Evolutionary conservation across 331 rosid species (phyloP), one percentile per base, ranked within the genome.

Genomic region (Malus hybrid): DNA sequence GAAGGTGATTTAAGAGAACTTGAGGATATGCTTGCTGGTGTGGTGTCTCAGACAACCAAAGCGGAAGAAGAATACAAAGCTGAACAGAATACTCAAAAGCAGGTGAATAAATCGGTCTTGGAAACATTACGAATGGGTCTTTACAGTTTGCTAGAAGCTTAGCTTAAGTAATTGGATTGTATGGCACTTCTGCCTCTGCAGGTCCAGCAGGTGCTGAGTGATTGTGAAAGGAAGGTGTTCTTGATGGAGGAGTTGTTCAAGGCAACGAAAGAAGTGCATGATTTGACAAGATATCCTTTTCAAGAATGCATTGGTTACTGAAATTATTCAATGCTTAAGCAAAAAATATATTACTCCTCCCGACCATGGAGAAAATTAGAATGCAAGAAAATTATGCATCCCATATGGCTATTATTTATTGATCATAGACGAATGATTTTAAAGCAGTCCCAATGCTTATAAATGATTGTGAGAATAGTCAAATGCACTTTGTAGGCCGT

Each of bases 211-310:
- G 87, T 76, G 78, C 68, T 88, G 79, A 66, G 69, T 77, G 83
- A 80, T 75, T 65, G 56, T n/a, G 91, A 88, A 80, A 82, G 85
- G 82, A 88, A 82, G 87, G 82, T 85, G 72, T 80, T 89, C 70
- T 77, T 83, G 62, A 82, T 86, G 88, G 84, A 75, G 50, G 80
- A 56, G 85, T 82, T 85, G 71, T 62, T 82, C 44, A 73, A 73
- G 79, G 77, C 67, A 85, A 77, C 81, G 44, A 79, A 63, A 82
- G 85, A 77, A 71, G 63, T 88, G 84, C 83, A 86, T 67, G 88
- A 80, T 66, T 73, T 87, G 74, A 78, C 87, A 70, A 73, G 71
- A 93, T 93, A 90, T 93, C 97, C 97, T 90, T 86, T 66, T 75
- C 58, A 80, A 75, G 22, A 60, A 63, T 68, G 33, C 68, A 34